Conservation (phyloP, 352 stramenopile genomes). For the Phytophthora multivora region DNA sequence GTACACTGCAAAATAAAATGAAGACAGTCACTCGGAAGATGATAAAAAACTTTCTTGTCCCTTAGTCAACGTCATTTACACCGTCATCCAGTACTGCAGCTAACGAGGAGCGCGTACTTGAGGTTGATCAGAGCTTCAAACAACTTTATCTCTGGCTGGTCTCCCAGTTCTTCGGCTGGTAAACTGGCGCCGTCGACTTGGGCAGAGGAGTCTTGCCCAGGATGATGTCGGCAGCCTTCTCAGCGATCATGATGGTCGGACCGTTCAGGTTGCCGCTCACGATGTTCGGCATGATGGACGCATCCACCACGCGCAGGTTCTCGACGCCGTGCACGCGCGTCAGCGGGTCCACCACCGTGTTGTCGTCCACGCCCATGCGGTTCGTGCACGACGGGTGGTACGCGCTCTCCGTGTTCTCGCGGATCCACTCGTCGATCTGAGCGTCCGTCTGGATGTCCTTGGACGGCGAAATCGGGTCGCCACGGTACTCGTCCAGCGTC, state of each 20-base stretch:
- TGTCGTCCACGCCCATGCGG: conserved; percentile 82
- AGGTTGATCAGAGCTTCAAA: neutral
- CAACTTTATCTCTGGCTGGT: conserved; percentile 63
- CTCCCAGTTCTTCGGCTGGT: conserved; percentile 75
- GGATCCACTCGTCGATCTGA: conserved; percentile 88
- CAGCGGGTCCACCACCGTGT: conserved; percentile 90
- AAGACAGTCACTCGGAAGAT: no score
- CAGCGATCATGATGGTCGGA: conserved; percentile 93
- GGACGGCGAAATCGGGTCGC: conserved; percentile 76
- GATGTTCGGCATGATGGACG: conserved; percentile 94
- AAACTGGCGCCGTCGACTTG: conserved; percentile 78
- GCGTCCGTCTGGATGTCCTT: conserved; percentile 64
- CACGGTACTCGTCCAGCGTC: conserved; percentile 83
- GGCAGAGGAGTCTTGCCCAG: conserved; percentile 68
- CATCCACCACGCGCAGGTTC: conserved; percentile 90
- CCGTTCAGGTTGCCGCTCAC: conserved; percentile 94
- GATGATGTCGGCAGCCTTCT: conserved; percentile 94
- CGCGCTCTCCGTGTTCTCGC: conserved; percentile 81
- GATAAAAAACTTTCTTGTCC: no score
- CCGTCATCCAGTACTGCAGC: conserved; percentile 1
- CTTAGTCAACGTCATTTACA: neutral
- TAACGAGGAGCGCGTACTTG: conserved; percentile 9
- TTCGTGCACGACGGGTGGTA: conserved; percentile 92
- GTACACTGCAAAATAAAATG: no score
- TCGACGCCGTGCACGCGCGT: conserved; percentile 89